These are phyloP conservation scores for Mortierella sp. DNA, from an alignment of 371 early-diverging fungal genomes.

Conservation along the genomic window DNA sequence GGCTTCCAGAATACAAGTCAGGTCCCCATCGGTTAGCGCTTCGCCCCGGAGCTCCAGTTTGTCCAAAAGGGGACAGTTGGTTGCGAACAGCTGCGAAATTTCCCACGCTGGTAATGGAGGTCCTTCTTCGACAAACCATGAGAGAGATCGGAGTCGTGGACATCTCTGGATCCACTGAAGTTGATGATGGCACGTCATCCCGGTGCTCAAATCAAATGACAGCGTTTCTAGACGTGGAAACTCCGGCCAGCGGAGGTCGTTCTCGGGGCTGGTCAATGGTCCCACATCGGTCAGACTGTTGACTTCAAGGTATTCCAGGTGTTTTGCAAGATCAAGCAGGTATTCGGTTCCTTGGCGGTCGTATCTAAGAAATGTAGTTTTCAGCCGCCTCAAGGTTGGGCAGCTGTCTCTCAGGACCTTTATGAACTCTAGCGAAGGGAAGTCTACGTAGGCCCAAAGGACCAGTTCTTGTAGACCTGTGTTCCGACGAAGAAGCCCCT, in stretches of 20 bases:
- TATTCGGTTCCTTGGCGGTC: neutral
- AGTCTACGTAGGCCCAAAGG: no score
- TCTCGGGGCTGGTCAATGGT: neutral
- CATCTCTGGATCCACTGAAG: slow-evolving; percentile 12
- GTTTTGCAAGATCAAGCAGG: neutral
- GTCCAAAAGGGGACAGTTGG: slow-evolving; percentile 9
- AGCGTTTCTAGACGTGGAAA: slow-evolving; percentile 1
- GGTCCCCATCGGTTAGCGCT: neutral
- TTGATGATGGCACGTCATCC: neutral
- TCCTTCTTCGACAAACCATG: slow-evolving; percentile 2
- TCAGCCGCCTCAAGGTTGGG: no score
- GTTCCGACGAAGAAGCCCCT: no score
- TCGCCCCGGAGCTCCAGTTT: neutral
- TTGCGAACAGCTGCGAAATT: slow-evolving; percentile 1
- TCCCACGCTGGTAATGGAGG: neutral
- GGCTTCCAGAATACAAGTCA: neutral
- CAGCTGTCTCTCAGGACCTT: no score
- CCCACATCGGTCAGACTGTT: neutral
- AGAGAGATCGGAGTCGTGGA: neutral
- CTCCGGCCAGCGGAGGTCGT: neutral
- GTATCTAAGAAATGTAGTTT: no score
- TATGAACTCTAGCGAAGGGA: no score
- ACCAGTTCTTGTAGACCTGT: no score
- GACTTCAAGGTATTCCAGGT: neutral
- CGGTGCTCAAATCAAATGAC: slow-evolving; percentile 1